These are phyloP conservation scores for Colletotrichum tabaci DNA, from an alignment of 2,329 filamentous ascomycete genomes.

Conservation along the genomic window DNA sequence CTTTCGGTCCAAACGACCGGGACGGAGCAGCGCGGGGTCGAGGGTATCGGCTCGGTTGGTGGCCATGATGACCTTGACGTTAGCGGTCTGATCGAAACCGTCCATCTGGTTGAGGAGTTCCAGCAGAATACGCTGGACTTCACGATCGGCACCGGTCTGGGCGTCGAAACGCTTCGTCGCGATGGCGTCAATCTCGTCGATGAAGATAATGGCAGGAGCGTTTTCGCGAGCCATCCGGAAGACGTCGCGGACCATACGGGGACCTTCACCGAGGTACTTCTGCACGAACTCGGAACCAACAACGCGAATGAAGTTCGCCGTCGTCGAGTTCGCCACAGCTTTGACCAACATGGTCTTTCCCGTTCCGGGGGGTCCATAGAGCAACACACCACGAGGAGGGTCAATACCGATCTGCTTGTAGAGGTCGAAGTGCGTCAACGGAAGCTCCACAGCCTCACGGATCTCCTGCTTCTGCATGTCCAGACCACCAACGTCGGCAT, in stretches of 20 bases:
- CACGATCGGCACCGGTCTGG: constrained; percentile 96
- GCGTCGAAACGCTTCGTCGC: constrained; percentile 99
- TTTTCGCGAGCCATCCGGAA: constrained; percentile 99
- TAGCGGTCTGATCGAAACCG: constrained; percentile 98
- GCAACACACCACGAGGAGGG: constrained; percentile 93
- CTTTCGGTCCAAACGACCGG: constrained; percentile 96
- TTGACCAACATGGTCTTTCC: constrained; percentile 93
- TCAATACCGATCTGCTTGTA: constrained; percentile 99
- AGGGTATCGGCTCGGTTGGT: constrained; percentile 98
- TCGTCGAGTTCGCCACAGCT: constrained; percentile 92
- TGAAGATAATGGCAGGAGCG: constrained; percentile 98
- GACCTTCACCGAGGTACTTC: constrained; percentile 93
- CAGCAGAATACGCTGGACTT: constrained; percentile 97
- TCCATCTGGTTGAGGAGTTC: constrained; percentile 99
- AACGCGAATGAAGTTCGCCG: constrained; percentile 92
- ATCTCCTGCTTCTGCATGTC: constrained; percentile 99
- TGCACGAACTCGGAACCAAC: constrained; percentile 95
- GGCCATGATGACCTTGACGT: constrained; percentile 99
- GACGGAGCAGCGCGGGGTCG: constrained; percentile 93
- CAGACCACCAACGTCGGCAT: constrained; percentile 95
- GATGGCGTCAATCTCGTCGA: constrained; percentile 99
- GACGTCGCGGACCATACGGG: constrained; percentile 98
- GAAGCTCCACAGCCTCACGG: constrained; percentile 95
- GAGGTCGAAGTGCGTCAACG: constrained; percentile 96
- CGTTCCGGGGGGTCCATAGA: constrained; percentile 79